Percentiles rank a stretch among this genome's conserved stretches.
Evolutionary conservation across 306 rosid species (phyloP).

Genomic region (Oxytropis ochrocephala): DNA sequence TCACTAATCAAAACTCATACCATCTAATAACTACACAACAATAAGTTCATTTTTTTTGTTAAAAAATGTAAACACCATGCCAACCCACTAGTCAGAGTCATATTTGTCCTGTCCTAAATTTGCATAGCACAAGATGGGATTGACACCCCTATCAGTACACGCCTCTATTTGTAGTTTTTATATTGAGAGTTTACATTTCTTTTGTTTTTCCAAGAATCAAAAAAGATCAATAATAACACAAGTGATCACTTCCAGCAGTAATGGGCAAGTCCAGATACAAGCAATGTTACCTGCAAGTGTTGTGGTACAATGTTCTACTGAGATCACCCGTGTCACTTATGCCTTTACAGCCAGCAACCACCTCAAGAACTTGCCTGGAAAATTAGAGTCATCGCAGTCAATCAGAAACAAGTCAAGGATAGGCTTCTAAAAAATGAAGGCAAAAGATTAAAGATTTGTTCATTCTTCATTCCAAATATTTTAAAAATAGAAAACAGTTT

Average conservation of each 20-base stretch:
- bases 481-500: too few species aligned
- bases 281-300: slow-evolving; percentile 78
- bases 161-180: neutral
- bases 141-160: neutral
- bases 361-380: slow-evolving; percentile 93
- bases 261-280: slow-evolving; percentile 6
- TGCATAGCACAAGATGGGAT: neutral
- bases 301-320: slow-evolving; percentile 68
- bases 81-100: neutral
- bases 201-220: neutral
- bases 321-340: slow-evolving; percentile 51
- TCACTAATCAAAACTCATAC: neutral
- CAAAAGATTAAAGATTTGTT: neutral
- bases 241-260: slow-evolving; percentile 6
- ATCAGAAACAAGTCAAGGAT: neutral
- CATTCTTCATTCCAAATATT: too few species aligned
- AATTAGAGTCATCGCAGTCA: neutral
- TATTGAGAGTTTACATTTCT: neutral
- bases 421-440: neutral
- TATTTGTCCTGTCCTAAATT: neutral
- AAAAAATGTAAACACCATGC: neutral
- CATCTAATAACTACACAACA: neutral
- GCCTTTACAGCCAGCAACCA: slow-evolving; percentile 83
- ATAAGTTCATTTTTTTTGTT: neutral
- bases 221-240: neutral